Base-by-base conservation (phyloP, 176 grass and related monocot species). In the Hordeum marinum region DNA sequence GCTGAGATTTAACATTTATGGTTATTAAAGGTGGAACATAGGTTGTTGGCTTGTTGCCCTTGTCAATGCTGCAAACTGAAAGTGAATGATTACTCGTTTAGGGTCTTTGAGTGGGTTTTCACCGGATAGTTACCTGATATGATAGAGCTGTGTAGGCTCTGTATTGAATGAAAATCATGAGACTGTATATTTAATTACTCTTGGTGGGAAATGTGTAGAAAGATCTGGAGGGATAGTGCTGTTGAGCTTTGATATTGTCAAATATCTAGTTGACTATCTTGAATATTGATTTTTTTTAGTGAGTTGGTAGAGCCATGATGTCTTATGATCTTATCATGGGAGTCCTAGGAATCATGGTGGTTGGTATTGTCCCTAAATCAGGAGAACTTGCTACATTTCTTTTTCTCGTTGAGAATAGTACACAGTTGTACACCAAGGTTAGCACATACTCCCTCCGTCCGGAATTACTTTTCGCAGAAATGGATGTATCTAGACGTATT, bases 241-340 rank as follows among this genome's bases (percentile, higher is more conserved):
- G 21, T n/a, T 74, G 25, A 73, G 57, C 66, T 73, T 73, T 73
- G 45, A 73, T 78, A 62, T 71, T 7, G 26, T 68, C 14, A n/a
- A 68, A 82, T 78, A 40, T 77, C 76, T 71, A 45, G 57, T 65
- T 86, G n/a, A 74, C 67, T 45, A 4, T 35, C 55, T 81, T 23
- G 37, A 23, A 34, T 46, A 75, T 84, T 77, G 42, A 35, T 68
- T 64, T 40, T 66, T 23, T 86, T 20, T 84, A 59, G 55, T 80
- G 59, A 58, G 64, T 75, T 63, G 45, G 65, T 20, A 86, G 20
- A 29, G 15, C 63, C 52, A 23, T 11, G 3, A n/a, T 34, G 46
- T 23, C 32, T 72, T 67, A 17, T 46, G 25, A 84, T 39, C 32
- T 72, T 67, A 37, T 67, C 45, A 84, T 67, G 50, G 23, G 43